Evolutionary conservation across 2,329 filamentous ascomycete genomes (phyloP), one percentile per base, ranked within the genome.

Genomic region (Ophiostoma pallidulum): DNA sequence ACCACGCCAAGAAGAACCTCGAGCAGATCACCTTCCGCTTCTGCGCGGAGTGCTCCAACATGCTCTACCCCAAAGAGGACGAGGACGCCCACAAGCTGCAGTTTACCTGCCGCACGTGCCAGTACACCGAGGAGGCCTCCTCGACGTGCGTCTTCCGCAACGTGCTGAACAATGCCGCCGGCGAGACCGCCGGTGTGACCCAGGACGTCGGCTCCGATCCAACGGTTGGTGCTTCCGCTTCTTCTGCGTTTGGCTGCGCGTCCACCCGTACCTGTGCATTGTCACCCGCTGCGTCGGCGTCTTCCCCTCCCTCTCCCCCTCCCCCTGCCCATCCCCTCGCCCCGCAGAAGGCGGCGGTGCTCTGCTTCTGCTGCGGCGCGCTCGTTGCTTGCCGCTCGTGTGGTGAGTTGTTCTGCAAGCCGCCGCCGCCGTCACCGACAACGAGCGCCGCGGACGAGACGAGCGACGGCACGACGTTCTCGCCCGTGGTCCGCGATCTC

Each of bases 41-140:
- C 76, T 98, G 92, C 73, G 89, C 88, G 59, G 92, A 98, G 75
- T 98, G 92, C 72, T 95, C 90, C 59, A 98, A 98, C 74, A 86
- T 98, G 78, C 75, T 98, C 47, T 97, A 97, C 63, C 92, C 92
- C 43, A 92, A 94, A 69, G 94, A 98, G 73, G 89, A 98, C 67
- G 81, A 84, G 53, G 74, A 82, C 52, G 81, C 80, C 53, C 86
- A 86, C 70, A 83, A 82, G 60, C 82, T 98, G 57, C 84, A 95
- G 72, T 98, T 94, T 69, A 89, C 87, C 54, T 98, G 92, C 74
- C 86, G 91, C 59, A 96, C 90, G 49, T 98, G 92, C 71, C 83
- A 89, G 62, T 95, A 88, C 69, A 86, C 84, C 59, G 89, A 95
- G 64, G 80, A 84, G 54, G 90, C 91, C 28, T 80, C 80, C 52